Evolutionary conservation across 1,284 basidiomycete genomes (phyloP).

Genomic region (Marasmius fiardii): DNA sequence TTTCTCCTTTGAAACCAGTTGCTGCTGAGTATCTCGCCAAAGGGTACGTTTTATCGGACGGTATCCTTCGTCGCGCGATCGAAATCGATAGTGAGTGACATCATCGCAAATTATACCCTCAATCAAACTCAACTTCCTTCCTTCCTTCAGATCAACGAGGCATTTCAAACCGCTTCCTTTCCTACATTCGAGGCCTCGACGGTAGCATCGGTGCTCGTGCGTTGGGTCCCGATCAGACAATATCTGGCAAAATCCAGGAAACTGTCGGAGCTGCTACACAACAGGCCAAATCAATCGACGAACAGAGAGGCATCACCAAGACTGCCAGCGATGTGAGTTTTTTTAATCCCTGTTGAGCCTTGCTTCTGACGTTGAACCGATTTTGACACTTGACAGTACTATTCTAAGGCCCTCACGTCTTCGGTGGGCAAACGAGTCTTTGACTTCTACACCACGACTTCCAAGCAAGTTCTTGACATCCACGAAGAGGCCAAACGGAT

Average conservation of each 20-base stretch:
- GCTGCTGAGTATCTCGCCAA: conserved; percentile 88
- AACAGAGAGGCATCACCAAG: conserved; percentile 76
- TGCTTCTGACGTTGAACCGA: conserved; percentile 4
- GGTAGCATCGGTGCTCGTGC: conserved; percentile 63
- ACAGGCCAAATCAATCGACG: conserved; percentile 73
- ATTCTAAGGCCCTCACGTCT: conserved; percentile 70
- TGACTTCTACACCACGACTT: conserved; percentile 75
- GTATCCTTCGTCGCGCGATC: conserved; percentile 81
- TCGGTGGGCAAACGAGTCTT: conserved; percentile 76
- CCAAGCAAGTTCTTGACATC: conserved; percentile 81
- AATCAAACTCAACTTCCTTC: neutral
- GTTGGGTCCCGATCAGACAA: conserved; percentile 70
- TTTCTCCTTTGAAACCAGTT: conserved; percentile 47
- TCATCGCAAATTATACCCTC: neutral
- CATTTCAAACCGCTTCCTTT: conserved; percentile 81
- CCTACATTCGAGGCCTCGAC: conserved; percentile 74
- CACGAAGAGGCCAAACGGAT: conserved; percentile 87
- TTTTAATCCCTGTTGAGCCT: neutral
- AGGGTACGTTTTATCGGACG: conserved; percentile 81
- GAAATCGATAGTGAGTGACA: conserved; percentile 72
- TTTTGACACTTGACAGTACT: conserved; percentile 56
- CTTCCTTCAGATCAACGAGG: conserved; percentile 71
- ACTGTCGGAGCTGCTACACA: conserved; percentile 57
- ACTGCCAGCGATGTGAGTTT: conserved; percentile 60
- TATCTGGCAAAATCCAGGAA: conserved; percentile 69